These are phyloP conservation scores for Noccaea caerulescens DNA, from an alignment of 345 rosid genomes.

Conservation along the genomic window DNA sequence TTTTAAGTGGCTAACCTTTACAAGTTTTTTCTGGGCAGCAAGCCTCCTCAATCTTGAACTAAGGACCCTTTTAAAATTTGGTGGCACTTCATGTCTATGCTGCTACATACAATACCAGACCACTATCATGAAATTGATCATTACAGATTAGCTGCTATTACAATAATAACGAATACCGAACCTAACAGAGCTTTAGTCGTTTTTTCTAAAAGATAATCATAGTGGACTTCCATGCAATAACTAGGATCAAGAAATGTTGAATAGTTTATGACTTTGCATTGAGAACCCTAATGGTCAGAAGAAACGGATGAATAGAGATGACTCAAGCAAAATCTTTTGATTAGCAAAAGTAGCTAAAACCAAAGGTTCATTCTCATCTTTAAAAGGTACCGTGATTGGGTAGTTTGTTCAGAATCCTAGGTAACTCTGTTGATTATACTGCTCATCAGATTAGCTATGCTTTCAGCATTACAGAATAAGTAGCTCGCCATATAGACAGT, in stretches of 20 bases:
- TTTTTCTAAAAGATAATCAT: neutral
- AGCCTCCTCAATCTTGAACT: constrained; percentile 78
- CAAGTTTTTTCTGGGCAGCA: constrained; percentile 69
- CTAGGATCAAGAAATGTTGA: constrained; percentile 4
- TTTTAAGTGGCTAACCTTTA: constrained; percentile 59
- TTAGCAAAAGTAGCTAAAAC: constrained; percentile 18
- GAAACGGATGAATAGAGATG: neutral
- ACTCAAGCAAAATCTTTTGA: constrained; percentile 8
- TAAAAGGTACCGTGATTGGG: constrained; percentile 14
- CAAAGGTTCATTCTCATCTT: constrained; percentile 13
- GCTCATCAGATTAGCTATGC: constrained; percentile 13
- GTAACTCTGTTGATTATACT: neutral
- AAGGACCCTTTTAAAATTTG: constrained; percentile 62
- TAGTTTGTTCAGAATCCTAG: constrained; percentile 6
- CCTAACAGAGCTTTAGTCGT: neutral
- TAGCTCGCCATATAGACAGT: constrained; percentile 2
- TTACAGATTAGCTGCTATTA: constrained; percentile 16
- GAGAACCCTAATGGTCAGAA: constrained; percentile 8
- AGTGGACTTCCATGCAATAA: constrained; percentile 11
- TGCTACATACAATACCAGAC: constrained; percentile 46
- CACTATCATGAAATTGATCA: constrained; percentile 21
- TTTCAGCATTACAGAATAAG: constrained; percentile 13
- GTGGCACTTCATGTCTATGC: constrained; percentile 65
- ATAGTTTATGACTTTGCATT: neutral
- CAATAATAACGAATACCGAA: constrained; percentile 5